Base-by-base conservation (phyloP, 345 rosid species). In the Eucalyptus dawsonii region DNA sequence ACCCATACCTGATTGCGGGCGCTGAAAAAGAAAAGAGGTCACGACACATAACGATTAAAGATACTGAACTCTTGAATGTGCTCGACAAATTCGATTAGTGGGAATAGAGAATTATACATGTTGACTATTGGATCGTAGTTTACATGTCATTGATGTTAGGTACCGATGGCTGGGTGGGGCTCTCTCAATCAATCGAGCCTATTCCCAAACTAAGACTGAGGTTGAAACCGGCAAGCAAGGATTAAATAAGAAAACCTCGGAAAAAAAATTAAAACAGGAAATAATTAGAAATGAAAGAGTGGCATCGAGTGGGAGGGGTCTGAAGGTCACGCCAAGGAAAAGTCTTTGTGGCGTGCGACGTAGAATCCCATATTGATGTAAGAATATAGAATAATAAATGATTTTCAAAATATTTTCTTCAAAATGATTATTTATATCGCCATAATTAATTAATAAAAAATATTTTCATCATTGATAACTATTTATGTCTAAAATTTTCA, bases 391-490 rank as follows among this genome's bases (percentile, higher is more conserved):
- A 12, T 56, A 60, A 60, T 27, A 12, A 60, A 60, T 27, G 2
- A 27, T 60, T 60, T 60, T 11, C 12, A 27, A 29, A 29, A 27
- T 27, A 62, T 29, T 29, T 62, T 62, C 2, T 27, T 60, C 0
- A 60, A 60, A 60, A 60, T 60, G 0, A 27, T 60, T 2, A 27
- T 60, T 11, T 60, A 9, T 60, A 60, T 58, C 0, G 0, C 8
- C 6, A 62, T 62, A 27, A 62, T 6, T 12, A 29, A 0, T 62
- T 29, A 62, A 62, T 62, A 1, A 62, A 60, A 62, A 1, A 3
- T 13, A 11, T 29, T 13, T 13, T 29, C 15, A 6, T 62, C 0
- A 29, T 6, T 0, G 0, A 62, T 4, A 62, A 62, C 1, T 27
- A 27, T 62, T 12, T 27, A 56, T 24, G n/a, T 58, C 14, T 58